Percentiles rank a stretch among this genome's conserved stretches.
phyloP scores from a whole-genome alignment of 257 asterid genomes.

The Nicotiana benthamiana region DNA sequence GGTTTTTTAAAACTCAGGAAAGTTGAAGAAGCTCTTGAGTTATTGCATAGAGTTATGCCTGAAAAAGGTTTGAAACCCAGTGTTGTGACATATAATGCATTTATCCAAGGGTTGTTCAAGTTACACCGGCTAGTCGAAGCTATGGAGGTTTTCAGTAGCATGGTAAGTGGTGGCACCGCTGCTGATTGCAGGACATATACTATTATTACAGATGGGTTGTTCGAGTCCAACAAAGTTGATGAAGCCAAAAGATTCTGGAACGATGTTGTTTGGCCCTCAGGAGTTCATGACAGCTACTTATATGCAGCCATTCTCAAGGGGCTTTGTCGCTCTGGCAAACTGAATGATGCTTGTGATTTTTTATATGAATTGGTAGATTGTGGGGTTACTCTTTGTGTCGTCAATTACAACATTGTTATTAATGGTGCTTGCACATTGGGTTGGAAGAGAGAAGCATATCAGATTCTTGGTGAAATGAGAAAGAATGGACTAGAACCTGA shows the following conservation, averaged over 20 bases:
- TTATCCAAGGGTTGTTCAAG: constrained; percentile 58
- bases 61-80: constrained; percentile 45
- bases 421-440: constrained; percentile 56
- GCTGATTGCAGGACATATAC: constrained; percentile 65
- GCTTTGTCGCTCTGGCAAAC: constrained; percentile 41
- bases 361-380: constrained; percentile 67
- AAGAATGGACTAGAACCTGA: constrained; percentile 65
- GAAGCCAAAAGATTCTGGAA: constrained; percentile 75
- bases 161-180: constrained; percentile 31
- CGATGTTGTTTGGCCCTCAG: constrained; percentile 56
- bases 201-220: constrained; percentile 55
- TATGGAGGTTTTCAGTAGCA: constrained; percentile 42
- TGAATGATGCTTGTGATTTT: constrained; percentile 63
- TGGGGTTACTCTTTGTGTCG: constrained; percentile 47
- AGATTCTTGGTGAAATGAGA: constrained; percentile 74
- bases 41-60: constrained; percentile 52
- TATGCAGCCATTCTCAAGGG: constrained; percentile 74
- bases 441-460: constrained; percentile 72
- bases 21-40: constrained; percentile 46
- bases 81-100: constrained; percentile 61
- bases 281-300: constrained; percentile 59
- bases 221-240: constrained; percentile 28
- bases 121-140: constrained; percentile 51
- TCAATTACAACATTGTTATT: constrained; percentile 71
- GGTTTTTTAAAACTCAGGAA: constrained; percentile 53